Evolutionary conservation across 1,284 basidiomycete species (phyloP).

Genomic region (Athelia sp.): DNA sequence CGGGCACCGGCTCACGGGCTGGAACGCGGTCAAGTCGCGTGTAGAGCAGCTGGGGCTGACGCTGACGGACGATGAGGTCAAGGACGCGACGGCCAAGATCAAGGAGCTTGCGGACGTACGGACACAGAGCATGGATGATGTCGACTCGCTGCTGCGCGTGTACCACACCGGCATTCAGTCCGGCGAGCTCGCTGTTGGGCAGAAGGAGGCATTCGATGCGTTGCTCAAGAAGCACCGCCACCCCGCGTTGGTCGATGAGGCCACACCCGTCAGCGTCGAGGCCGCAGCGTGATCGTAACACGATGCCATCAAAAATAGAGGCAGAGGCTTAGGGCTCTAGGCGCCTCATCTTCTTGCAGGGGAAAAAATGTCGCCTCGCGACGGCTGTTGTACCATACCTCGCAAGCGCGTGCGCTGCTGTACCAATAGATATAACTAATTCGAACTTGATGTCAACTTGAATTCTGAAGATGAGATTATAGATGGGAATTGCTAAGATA

Average conservation of each 20-base stretch:
- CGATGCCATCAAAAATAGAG: neutral
- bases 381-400: too few relatives aligned
- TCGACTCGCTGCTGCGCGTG: slow-evolving; percentile 93
- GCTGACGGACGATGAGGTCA: slow-evolving; percentile 87
- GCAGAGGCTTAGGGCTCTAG: too few relatives aligned
- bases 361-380: too few relatives aligned
- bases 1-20: slow-evolving; percentile 94
- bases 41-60: slow-evolving; percentile 93
- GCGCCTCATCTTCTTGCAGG: too few relatives aligned
- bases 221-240: slow-evolving; percentile 73
- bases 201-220: slow-evolving; percentile 82
- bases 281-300: neutral
- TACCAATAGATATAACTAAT: too few relatives aligned
- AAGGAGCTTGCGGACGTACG: slow-evolving; percentile 98
- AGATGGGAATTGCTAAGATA: too few relatives aligned
- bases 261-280: neutral
- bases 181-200: slow-evolving; percentile 83
- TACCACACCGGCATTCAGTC: slow-evolving; percentile 90
- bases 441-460: too few relatives aligned
- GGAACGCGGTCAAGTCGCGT: slow-evolving; percentile 99
- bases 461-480: too few relatives aligned
- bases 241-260: slow-evolving; percentile 19
- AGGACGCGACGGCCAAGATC: slow-evolving; percentile 99
- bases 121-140: slow-evolving; percentile 99
- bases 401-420: too few relatives aligned